Evolutionary conservation across 139 green algal genomes (phyloP).

Genomic region (Asterochloris erici): DNA sequence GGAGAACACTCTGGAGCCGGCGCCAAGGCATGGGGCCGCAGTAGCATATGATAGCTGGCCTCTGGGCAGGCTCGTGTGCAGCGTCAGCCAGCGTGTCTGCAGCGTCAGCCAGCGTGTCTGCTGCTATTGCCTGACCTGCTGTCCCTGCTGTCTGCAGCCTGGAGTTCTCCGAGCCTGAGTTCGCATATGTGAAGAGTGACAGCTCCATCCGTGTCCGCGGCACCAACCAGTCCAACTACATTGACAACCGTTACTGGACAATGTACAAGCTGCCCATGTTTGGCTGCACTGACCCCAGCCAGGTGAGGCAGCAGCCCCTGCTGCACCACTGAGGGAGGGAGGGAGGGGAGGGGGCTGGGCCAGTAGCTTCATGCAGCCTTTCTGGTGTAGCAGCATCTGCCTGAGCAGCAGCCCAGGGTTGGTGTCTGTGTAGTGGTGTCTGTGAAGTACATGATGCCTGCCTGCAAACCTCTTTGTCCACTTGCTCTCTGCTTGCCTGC

Average conservation of each 20-base stretch:
- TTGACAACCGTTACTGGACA: slow-evolving; percentile 92
- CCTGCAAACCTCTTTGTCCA: too few species aligned
- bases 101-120: too few species aligned
- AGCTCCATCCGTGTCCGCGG: slow-evolving; percentile 62
- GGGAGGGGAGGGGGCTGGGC: too few species aligned
- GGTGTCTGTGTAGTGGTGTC: too few species aligned
- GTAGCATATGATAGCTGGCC: too few species aligned
- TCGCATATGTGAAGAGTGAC: slow-evolving; percentile 65
- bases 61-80: too few species aligned
- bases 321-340: not conserved
- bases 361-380: not conserved
- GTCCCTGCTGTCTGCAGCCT: slow-evolving; percentile 37
- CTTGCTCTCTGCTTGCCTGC: too few species aligned
- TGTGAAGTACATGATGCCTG: too few species aligned
- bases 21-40: too few species aligned
- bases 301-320: slow-evolving; percentile 33
- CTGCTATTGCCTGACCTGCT: slow-evolving; percentile 19
- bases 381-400: not conserved
- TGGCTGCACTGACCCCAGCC: slow-evolving; percentile 89
- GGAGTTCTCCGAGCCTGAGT: slow-evolving; percentile 86
- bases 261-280: slow-evolving; percentile 99
- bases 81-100: too few species aligned
- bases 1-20: too few species aligned
- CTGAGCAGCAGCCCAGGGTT: too few species aligned
- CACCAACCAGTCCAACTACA: slow-evolving; percentile 54